Evolutionary conservation across 2,329 filamentous ascomycete species (phyloP).

Genomic region (Aspergillus carbonarius): DNA sequence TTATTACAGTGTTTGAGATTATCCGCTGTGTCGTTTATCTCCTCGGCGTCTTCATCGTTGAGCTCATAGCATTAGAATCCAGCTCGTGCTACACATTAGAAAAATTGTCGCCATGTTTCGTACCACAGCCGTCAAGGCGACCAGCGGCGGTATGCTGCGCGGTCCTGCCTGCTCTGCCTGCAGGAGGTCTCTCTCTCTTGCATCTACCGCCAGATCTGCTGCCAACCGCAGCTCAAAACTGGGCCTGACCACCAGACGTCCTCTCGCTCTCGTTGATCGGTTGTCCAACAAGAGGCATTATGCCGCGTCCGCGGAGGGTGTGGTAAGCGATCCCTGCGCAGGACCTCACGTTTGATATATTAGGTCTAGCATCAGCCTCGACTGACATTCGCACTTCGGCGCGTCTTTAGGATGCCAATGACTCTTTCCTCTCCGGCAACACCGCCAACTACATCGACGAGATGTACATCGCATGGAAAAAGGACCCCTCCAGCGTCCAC

Average conservation of each 20-base stretch:
- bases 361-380: slow-evolving; percentile 5
- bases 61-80: neutral
- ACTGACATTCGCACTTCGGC: slow-evolving; percentile 22
- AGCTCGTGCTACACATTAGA: slow-evolving; percentile 4
- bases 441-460: slow-evolving; percentile 99
- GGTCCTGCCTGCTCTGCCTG: slow-evolving; percentile 34
- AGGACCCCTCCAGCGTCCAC: slow-evolving; percentile 89
- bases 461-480: slow-evolving; percentile 98
- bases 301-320: slow-evolving; percentile 60
- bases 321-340: slow-evolving; percentile 48
- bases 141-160: slow-evolving; percentile 39
- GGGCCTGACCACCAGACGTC: slow-evolving; percentile 40
- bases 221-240: slow-evolving; percentile 33
- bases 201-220: slow-evolving; percentile 31
- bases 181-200: slow-evolving; percentile 35
- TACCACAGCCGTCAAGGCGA: slow-evolving; percentile 41
- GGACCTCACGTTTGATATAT: neutral
- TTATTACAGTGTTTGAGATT: slow-evolving; percentile 2
- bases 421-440: slow-evolving; percentile 95
- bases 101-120: slow-evolving; percentile 41
- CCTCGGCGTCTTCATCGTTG: neutral
- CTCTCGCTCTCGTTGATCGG: slow-evolving; percentile 43
- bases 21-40: neutral
- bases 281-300: slow-evolving; percentile 51
- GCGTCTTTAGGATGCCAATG: slow-evolving; percentile 69